phyloP scores from a whole-genome alignment of 768 basidiomycete genomes.

The Solioccasus polychromus region DNA sequence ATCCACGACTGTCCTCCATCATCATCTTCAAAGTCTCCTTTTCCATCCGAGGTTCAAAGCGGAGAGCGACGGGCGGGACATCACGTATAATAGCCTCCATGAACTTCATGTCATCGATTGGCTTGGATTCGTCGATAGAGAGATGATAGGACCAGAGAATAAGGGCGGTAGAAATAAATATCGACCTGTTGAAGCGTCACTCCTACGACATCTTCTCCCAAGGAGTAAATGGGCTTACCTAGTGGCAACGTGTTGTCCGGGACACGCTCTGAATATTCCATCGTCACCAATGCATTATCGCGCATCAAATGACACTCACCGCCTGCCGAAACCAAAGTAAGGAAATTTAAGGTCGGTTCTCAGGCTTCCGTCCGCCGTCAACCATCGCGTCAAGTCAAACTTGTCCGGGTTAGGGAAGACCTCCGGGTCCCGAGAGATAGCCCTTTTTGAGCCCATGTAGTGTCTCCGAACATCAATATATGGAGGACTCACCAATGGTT shows the following conservation, averaged over 20 bases:
- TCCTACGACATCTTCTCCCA: neutral
- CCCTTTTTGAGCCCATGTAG: conserved; percentile 14
- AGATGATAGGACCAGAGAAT: conserved; percentile 60
- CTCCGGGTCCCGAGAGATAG: conserved; percentile 36
- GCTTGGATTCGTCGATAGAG: conserved; percentile 40
- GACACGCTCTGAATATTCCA: conserved; percentile 44
- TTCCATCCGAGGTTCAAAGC: conserved; percentile 44
- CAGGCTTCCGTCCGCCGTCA: conserved; percentile 21
- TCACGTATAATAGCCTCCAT: conserved; percentile 19
- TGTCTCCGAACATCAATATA: neutral
- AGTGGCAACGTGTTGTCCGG: conserved; percentile 53
- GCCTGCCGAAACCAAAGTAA: conserved; percentile 52
- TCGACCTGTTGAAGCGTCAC: conserved; percentile 38
- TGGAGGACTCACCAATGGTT: conserved; percentile 14
- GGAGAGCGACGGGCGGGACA: conserved; percentile 48
- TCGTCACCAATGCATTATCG: conserved; percentile 4
- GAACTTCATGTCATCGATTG: conserved; percentile 57
- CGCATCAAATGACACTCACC: too few relatives aligned
- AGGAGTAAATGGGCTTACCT: conserved; percentile 26
- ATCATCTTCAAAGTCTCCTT: conserved; percentile 8
- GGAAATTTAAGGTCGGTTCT: conserved; percentile 47
- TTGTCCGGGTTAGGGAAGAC: conserved; percentile 36
- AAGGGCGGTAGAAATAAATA: conserved; percentile 60
- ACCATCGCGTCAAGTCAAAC: conserved; percentile 36
- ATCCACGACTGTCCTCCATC: too few relatives aligned